Conservation (phyloP, 2,329 filamentous ascomycete species). For the Alternaria incomplexa region DNA sequence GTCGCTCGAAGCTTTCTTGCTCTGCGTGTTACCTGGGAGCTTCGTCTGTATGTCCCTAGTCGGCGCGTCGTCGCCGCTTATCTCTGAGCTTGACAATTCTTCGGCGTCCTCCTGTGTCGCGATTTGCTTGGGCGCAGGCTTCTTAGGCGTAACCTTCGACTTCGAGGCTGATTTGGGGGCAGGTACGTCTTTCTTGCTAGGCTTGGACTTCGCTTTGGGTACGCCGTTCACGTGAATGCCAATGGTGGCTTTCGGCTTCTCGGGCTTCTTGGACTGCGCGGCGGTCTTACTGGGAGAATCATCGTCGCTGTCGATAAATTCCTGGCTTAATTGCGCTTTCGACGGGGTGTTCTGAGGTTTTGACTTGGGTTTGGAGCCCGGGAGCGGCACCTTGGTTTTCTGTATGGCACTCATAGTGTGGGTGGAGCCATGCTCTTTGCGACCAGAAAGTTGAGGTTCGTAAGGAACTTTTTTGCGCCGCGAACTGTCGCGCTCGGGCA, state of each 20-base stretch:
- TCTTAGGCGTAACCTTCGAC: slow-evolving; percentile 20
- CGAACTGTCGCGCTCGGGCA: slow-evolving; percentile 15
- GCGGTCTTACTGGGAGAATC: slow-evolving; percentile 34
- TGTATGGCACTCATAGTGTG: slow-evolving; percentile 44
- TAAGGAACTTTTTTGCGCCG: slow-evolving; percentile 38
- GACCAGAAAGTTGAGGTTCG: slow-evolving; percentile 19
- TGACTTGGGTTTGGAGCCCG: slow-evolving; percentile 35
- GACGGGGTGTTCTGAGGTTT: slow-evolving; percentile 25
- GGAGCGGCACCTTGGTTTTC: slow-evolving; percentile 43
- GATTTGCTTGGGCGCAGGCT: slow-evolving; percentile 29
- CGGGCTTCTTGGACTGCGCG: slow-evolving; percentile 19
- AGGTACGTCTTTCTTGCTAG: slow-evolving; percentile 12
- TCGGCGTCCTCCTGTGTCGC: slow-evolving; percentile 26
- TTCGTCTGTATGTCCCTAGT: slow-evolving; percentile 24
- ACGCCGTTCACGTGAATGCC: slow-evolving; percentile 39
- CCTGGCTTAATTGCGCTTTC: slow-evolving; percentile 42
- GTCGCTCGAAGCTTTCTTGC: slow-evolving; percentile 17
- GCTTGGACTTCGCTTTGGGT: slow-evolving; percentile 23
- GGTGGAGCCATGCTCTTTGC: slow-evolving; percentile 17
- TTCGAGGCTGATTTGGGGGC: slow-evolving; percentile 19
- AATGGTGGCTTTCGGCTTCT: slow-evolving; percentile 36
- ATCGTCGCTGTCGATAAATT: slow-evolving; percentile 44
- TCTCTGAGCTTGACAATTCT: slow-evolving; percentile 35
- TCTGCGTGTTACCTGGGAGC: slow-evolving; percentile 17
- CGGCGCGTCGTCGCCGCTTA: slow-evolving; percentile 28